Conservation (phyloP, 305 asterid genomes). For the Fraxinus angustifolia region DNA sequence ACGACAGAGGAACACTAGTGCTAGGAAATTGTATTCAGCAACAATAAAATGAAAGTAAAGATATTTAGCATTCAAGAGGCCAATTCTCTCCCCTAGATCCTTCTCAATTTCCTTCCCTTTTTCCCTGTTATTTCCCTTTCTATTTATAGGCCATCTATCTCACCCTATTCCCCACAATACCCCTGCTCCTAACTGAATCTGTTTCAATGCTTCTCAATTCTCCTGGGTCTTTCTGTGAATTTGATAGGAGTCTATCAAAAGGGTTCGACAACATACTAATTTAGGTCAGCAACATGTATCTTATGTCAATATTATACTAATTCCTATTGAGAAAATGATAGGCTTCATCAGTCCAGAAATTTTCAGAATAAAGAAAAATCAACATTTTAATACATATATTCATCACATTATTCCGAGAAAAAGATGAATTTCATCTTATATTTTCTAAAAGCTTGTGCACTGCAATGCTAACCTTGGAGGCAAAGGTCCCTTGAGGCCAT, state of each 20-base stretch:
- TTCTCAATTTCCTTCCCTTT: too few relatives aligned
- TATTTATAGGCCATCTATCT: too few relatives aligned
- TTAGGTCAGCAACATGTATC: background rate
- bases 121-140: too few relatives aligned
- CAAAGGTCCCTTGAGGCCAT: conserved; percentile 96
- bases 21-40: too few relatives aligned
- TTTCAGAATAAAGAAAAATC: background rate
- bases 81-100: too few relatives aligned
- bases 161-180: too few relatives aligned
- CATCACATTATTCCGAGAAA: background rate
- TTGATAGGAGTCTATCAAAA: background rate
- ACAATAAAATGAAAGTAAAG: too few relatives aligned
- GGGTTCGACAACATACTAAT: background rate
- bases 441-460: background rate
- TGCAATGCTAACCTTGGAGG: conserved; percentile 64
- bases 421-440: background rate
- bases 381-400: background rate
- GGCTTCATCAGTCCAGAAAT: background rate
- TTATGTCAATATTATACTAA: background rate
- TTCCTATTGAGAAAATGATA: background rate
- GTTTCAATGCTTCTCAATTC: too few relatives aligned
- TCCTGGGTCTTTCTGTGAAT: too few relatives aligned
- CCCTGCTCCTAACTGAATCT: too few relatives aligned
- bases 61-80: too few relatives aligned
- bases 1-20: too few relatives aligned